Evolutionary conservation across 2,329 filamentous ascomycete genomes (phyloP).

Genomic region (Aspergillus intermedius): DNA sequence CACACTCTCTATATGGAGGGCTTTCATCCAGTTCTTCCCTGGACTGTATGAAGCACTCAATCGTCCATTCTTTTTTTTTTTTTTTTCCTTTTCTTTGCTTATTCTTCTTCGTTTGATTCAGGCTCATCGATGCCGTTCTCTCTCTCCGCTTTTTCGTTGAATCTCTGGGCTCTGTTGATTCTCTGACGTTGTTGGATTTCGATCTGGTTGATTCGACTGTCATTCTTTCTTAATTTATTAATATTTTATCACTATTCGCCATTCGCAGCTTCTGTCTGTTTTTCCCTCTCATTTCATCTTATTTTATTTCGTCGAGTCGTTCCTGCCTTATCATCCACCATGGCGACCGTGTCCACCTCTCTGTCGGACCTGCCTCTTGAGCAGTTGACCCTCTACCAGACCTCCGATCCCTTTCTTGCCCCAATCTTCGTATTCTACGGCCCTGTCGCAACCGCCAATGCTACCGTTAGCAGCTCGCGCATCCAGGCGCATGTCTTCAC

Average conservation of each 20-base stretch:
- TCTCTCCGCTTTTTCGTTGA: constrained; percentile 4
- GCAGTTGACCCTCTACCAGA: constrained; percentile 79
- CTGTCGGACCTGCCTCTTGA: constrained; percentile 70
- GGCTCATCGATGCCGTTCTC: neutral
- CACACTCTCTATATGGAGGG: constrained; percentile 18
- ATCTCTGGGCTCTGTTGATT: constrained; percentile 3
- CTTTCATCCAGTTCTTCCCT: constrained; percentile 11
- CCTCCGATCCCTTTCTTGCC: constrained; percentile 74
- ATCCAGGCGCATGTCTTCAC: constrained; percentile 92
- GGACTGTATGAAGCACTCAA: constrained; percentile 10
- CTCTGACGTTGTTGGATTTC: neutral
- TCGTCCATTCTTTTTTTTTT: constrained; percentile 9
- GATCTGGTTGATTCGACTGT: constrained; percentile 1
- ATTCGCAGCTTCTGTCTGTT: constrained; percentile 2
- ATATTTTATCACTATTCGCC: constrained; percentile 1
- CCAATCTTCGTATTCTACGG: constrained; percentile 87
- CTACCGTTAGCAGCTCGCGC: constrained; percentile 79
- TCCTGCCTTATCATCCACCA: constrained; percentile 39
- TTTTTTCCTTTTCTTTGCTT: constrained; percentile 4
- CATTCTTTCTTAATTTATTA: constrained; percentile 4
- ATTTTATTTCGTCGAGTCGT: constrained; percentile 5
- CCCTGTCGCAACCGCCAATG: constrained; percentile 80
- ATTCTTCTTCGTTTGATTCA: neutral
- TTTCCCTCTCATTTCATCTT: constrained; percentile 3
- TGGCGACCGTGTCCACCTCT: constrained; percentile 77